Conservation (phyloP, 805 yeast genomes). For the Schwanniomyces yamadae region DNA sequence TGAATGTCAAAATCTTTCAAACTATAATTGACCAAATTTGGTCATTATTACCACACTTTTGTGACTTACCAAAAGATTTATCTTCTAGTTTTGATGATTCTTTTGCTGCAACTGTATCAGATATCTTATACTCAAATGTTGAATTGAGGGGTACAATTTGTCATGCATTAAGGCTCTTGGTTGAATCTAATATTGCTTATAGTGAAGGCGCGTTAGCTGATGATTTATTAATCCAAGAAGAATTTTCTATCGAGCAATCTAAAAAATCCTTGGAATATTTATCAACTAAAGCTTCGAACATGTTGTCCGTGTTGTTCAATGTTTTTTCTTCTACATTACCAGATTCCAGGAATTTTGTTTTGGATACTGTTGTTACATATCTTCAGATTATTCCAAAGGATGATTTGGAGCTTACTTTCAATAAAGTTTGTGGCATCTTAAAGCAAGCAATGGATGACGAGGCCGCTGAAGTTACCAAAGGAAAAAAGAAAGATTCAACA, state of each 20-base stretch:
- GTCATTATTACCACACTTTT: conserved; percentile 86
- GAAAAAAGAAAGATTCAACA: conserved; percentile 30
- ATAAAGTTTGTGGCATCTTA: conserved; percentile 79
- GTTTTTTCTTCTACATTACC: conserved; percentile 88
- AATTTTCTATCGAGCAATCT: conserved; percentile 58
- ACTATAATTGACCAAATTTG: conserved; percentile 90
- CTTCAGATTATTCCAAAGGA: conserved; percentile 64
- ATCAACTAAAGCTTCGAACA: conserved; percentile 64
- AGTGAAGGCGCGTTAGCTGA: conserved; percentile 56
- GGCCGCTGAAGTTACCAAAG: conserved; percentile 19
- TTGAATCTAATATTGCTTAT: conserved; percentile 70
- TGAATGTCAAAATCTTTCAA: conserved; percentile 73
- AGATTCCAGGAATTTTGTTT: conserved; percentile 77
- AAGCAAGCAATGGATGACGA: conserved; percentile 72
- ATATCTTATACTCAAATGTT: conserved; percentile 68
- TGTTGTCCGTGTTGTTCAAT: conserved; percentile 85
- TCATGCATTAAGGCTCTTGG: conserved; percentile 73
- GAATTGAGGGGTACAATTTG: conserved; percentile 81
- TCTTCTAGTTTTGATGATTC: conserved; percentile 60
- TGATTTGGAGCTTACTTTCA: conserved; percentile 73
- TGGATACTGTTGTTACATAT: conserved; percentile 83
- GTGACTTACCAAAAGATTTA: conserved; percentile 82
- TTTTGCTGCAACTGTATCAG: conserved; percentile 77
- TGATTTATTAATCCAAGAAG: conserved; percentile 57
- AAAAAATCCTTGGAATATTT: conserved; percentile 59